A percentile compares a stretch with the other conserved stretches of the same genome.
Evolutionary conservation across 1,139 yeast genomes (phyloP).

Genomic region (Nematodospora anomalae): DNA sequence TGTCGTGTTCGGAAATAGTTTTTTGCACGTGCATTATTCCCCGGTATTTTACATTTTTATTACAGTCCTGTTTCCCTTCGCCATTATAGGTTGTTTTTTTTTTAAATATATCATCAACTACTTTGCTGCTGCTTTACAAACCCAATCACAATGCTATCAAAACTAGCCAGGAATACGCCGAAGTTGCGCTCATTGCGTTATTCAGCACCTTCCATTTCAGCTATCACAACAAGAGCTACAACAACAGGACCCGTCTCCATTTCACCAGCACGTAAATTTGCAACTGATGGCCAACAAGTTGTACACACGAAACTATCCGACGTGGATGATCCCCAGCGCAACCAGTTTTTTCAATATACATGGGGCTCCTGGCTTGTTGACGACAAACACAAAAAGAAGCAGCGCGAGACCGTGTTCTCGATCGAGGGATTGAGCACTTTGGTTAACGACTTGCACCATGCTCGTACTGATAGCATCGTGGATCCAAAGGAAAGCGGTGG

Average conservation of each 20-base stretch:
- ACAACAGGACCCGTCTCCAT: too few species aligned
- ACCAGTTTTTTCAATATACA: constrained; percentile 76
- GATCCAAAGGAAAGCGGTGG: constrained; percentile 35
- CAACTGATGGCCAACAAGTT: constrained; percentile 32
- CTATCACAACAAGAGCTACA: neutral
- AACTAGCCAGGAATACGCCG: constrained; percentile 7
- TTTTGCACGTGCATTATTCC: too few species aligned
- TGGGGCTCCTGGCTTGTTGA: constrained; percentile 96
- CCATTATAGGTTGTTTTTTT: too few species aligned
- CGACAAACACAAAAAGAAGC: constrained; percentile 69
- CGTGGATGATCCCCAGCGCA: constrained; percentile 67
- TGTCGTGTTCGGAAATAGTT: too few species aligned
- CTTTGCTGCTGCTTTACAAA: neutral
- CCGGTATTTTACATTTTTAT: too few species aligned
- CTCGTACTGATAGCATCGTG: constrained; percentile 23
- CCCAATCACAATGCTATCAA: constrained; percentile 9
- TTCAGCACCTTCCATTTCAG: constrained; percentile 2
- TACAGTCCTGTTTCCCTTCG: too few species aligned
- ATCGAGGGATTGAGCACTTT: constrained; percentile 68
- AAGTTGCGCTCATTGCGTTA: constrained; percentile 4
- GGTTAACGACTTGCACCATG: constrained; percentile 38
- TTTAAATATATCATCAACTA: too few species aligned
- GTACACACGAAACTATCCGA: constrained; percentile 59
- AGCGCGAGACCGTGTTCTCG: constrained; percentile 80
- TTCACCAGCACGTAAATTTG: neutral